Conservation (phyloP, 2,329 filamentous ascomycete species). For the Emergomyces orientalis region DNA sequence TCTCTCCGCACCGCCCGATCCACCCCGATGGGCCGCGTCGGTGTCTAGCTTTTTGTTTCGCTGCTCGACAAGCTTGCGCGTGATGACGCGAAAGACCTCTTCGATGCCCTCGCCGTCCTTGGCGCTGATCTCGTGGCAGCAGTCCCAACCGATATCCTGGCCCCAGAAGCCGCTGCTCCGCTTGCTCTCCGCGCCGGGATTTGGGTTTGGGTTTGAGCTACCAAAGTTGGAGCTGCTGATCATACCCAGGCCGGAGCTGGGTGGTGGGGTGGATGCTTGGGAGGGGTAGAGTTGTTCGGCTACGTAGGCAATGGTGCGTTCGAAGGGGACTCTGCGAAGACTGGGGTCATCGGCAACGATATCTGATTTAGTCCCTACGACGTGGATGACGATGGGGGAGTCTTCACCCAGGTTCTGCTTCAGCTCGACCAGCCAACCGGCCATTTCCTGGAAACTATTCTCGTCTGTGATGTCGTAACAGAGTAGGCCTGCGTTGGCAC, state of each 20-base stretch:
- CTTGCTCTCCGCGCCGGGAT: constrained; percentile 35
- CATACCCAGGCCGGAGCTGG: constrained; percentile 46
- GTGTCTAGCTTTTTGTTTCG: constrained; percentile 47
- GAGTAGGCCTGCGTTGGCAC: constrained; percentile 84
- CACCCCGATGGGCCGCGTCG: constrained; percentile 39
- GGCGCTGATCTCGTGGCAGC: constrained; percentile 91
- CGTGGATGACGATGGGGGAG: constrained; percentile 72
- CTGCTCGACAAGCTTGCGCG: constrained; percentile 73
- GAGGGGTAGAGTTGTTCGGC: constrained; percentile 79
- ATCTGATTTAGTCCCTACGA: constrained; percentile 92
- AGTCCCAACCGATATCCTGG: constrained; percentile 90
- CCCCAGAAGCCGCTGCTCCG: constrained; percentile 57
- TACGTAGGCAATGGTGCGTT: constrained; percentile 90
- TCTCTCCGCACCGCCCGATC: constrained; percentile 37
- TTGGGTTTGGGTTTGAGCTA: constrained; percentile 18
- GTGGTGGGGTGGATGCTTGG: constrained; percentile 56
- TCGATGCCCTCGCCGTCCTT: constrained; percentile 93
- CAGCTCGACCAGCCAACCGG: constrained; percentile 77
- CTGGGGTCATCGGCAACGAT: constrained; percentile 76
- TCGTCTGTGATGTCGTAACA: constrained; percentile 92
- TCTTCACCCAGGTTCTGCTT: constrained; percentile 60
- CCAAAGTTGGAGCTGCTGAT: constrained; percentile 20
- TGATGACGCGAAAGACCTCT: constrained; percentile 87
- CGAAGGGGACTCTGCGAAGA: constrained; percentile 77
- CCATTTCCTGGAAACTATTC: constrained; percentile 82